Evolutionary conservation across 371 early-diverging fungal species (phyloP).

Genomic region (Mortierella sp.): DNA sequence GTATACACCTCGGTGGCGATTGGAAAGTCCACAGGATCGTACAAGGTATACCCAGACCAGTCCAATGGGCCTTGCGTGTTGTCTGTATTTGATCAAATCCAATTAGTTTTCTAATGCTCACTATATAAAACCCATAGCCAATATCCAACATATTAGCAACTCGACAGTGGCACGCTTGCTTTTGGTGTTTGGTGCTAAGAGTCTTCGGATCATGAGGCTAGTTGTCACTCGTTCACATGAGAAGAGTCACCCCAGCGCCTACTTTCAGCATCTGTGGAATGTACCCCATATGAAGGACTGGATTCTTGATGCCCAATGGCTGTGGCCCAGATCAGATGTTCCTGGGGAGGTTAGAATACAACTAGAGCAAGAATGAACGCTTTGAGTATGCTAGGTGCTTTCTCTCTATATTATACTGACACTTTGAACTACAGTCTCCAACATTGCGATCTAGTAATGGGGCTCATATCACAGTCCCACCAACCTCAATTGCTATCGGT

Average conservation of each 20-base stretch:
- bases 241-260: not conserved
- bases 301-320: slow-evolving; percentile 81
- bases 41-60: slow-evolving; percentile 55
- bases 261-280: slow-evolving; percentile 32
- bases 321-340: slow-evolving; percentile 54
- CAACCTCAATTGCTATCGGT: slow-evolving; percentile 68
- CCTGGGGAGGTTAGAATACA: slow-evolving; percentile 25
- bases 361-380: too few relatives aligned
- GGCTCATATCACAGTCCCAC: slow-evolving; percentile 19
- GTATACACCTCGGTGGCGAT: slow-evolving; percentile 57
- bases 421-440: slow-evolving; percentile 12
- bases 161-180: slow-evolving; percentile 31
- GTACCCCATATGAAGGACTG: slow-evolving; percentile 67
- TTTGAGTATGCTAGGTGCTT: not conserved
- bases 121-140: slow-evolving; percentile 14
- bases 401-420: not conserved
- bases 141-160: slow-evolving; percentile 20
- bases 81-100: not conserved
- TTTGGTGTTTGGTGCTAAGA: slow-evolving; percentile 56
- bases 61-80: not conserved
- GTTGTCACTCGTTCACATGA: slow-evolving; percentile 9
- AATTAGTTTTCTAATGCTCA: not conserved
- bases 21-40: slow-evolving; percentile 72
- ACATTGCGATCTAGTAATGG: slow-evolving; percentile 25
- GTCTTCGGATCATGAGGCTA: slow-evolving; percentile 30